phyloP scores from a whole-genome alignment of 202 grass and related monocot genomes.

The Musa balbisiana region DNA sequence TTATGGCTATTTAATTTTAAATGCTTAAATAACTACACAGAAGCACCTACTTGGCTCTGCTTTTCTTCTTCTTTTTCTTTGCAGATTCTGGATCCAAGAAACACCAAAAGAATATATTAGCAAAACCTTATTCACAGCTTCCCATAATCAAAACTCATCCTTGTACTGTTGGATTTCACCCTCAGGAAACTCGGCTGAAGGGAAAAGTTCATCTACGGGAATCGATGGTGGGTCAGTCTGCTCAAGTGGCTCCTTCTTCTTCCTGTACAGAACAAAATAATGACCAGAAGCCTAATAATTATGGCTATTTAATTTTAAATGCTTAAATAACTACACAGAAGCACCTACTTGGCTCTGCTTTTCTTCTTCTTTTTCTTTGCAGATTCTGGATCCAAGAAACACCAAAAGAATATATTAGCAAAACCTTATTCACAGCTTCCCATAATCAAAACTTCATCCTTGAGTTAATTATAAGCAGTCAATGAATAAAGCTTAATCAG shows the following conservation, averaged over 20 bases:
- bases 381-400: slow-evolving; percentile 36
- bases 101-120: slow-evolving; percentile 24
- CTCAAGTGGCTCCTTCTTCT: slow-evolving; percentile 70
- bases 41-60: slow-evolving; percentile 59
- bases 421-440: background rate
- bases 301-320: slow-evolving; percentile 18
- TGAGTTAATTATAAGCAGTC: background rate
- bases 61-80: slow-evolving; percentile 98
- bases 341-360: slow-evolving; percentile 69
- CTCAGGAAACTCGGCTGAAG: slow-evolving; percentile 81
- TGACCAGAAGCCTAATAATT: slow-evolving; percentile 4
- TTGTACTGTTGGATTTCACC: slow-evolving; percentile 94
- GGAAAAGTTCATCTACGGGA: slow-evolving; percentile 87
- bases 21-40: slow-evolving; percentile 18
- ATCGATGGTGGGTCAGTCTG: slow-evolving; percentile 90
- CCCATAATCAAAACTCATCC: too few relatives aligned
- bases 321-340: slow-evolving; percentile 16
- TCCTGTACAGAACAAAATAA: slow-evolving; percentile 30
- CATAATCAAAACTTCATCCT: too few relatives aligned
- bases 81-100: slow-evolving; percentile 38
- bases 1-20: slow-evolving; percentile 22
- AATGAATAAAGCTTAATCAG: background rate
- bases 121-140: background rate
- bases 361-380: slow-evolving; percentile 95
- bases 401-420: slow-evolving; percentile 24